Conservation (phyloP, 495 filamentous ascomycete genomes). For the Penicillium cataractarum region DNA sequence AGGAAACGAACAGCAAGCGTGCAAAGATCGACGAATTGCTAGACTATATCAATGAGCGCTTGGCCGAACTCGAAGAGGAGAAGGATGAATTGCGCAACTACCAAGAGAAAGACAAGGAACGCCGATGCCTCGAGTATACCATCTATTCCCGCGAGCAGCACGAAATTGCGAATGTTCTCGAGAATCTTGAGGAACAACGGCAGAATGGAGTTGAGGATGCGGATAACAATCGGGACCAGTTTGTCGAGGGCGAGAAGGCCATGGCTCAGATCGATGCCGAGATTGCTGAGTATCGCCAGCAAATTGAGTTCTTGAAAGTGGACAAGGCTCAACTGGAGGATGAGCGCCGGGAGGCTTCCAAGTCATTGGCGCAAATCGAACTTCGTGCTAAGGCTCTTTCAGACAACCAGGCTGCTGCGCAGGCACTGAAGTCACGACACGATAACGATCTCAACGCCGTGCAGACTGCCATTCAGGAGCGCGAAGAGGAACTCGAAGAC, state of each 20-base stretch:
- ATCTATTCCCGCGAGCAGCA: constrained; percentile 89
- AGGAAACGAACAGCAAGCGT: constrained; percentile 92
- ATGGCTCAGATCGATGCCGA: constrained; percentile 75
- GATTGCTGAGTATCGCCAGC: constrained; percentile 76
- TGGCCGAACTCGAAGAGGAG: constrained; percentile 91
- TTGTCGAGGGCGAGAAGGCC: constrained; percentile 78
- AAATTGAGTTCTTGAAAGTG: constrained; percentile 83
- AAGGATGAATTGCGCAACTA: constrained; percentile 92
- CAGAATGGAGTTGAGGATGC: constrained; percentile 80
- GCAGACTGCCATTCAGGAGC: constrained; percentile 70
- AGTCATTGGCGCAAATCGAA: constrained; percentile 79
- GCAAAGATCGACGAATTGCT: constrained; percentile 92
- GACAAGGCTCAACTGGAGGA: constrained; percentile 88
- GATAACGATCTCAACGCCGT: constrained; percentile 75
- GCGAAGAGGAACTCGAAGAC: constrained; percentile 73
- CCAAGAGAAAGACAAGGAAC: constrained; percentile 93
- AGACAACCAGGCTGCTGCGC: constrained; percentile 77
- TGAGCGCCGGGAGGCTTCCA: constrained; percentile 80
- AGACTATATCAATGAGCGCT: constrained; percentile 85
- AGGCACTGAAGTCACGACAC: constrained; percentile 69
- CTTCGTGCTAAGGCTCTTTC: constrained; percentile 78
- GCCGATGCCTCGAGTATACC: constrained; percentile 89
- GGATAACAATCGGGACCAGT: constrained; percentile 76
- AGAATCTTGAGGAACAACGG: constrained; percentile 79
- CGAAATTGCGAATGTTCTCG: constrained; percentile 72